A percentile compares a stretch with the other conserved stretches of the same genome.
Evolutionary conservation across 352 stramenopile genomes (phyloP).

Genomic region (Elongisporangium prolatum): DNA sequence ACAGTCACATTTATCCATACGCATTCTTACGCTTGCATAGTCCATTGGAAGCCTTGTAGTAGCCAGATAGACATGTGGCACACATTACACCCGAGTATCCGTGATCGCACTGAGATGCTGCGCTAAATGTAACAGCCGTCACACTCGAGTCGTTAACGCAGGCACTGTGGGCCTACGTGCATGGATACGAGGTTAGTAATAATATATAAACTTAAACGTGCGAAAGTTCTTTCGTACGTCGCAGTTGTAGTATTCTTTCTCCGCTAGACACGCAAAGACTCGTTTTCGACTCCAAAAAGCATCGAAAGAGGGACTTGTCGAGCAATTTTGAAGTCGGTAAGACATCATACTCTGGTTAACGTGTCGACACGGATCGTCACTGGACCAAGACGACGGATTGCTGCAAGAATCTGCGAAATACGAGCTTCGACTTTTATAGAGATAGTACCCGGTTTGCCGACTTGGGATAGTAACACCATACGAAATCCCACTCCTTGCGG

Average conservation of each 20-base stretch:
- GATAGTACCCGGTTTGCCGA: slow-evolving; percentile 39
- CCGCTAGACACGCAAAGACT: slow-evolving; percentile 56
- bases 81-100: slow-evolving; percentile 52
- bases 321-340: slow-evolving; percentile 40
- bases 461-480: slow-evolving; percentile 38
- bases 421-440: slow-evolving; percentile 35
- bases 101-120: slow-evolving; percentile 31
- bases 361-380: slow-evolving; percentile 43
- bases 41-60: slow-evolving; percentile 58
- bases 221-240: slow-evolving; percentile 27
- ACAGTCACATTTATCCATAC: not conserved
- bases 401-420: slow-evolving; percentile 30
- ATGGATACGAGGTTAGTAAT: not conserved
- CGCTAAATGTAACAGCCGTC: slow-evolving; percentile 7
- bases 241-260: slow-evolving; percentile 56
- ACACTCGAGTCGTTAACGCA: slow-evolving; percentile 15
- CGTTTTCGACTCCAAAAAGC: slow-evolving; percentile 57
- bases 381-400: slow-evolving; percentile 30
- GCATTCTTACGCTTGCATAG: slow-evolving; percentile 45
- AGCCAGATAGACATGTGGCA: slow-evolving; percentile 30
- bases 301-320: slow-evolving; percentile 3
- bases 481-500: slow-evolving; percentile 19
- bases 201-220: not conserved
- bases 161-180: slow-evolving; percentile 19
- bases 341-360: slow-evolving; percentile 23